phyloP scores from a whole-genome alignment of 331 rosid species.

The Saraca asoca region DNA sequence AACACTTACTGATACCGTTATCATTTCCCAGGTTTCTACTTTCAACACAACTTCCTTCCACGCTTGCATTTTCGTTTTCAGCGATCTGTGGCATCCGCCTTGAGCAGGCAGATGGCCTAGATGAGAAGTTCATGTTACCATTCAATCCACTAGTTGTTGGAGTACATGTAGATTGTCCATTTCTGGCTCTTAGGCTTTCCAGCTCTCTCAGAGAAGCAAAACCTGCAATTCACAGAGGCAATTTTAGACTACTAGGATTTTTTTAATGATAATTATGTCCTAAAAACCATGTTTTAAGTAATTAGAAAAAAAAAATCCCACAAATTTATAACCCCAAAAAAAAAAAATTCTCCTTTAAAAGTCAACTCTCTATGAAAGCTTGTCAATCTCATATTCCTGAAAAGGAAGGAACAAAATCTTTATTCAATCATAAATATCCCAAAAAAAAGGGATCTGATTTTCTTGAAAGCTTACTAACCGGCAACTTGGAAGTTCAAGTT shows the following conservation, averaged over 20 bases:
- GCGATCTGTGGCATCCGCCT: slow-evolving; percentile 59
- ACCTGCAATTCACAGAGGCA: slow-evolving; percentile 42
- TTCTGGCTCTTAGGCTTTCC: slow-evolving; percentile 40
- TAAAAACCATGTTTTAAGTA: background rate
- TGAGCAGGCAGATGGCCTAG: slow-evolving; percentile 24
- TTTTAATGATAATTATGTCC: background rate
- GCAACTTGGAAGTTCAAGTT: slow-evolving; percentile 12
- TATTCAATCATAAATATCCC: slow-evolving; percentile 23
- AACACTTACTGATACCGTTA: slow-evolving; percentile 35
- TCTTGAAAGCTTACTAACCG: background rate
- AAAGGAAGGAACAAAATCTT: background rate
- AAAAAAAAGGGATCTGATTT: slow-evolving; percentile 21
- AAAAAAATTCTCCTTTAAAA: no score
- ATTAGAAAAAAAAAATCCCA: no score
- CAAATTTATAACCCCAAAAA: no score
- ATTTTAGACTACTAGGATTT: slow-evolving; percentile 6
- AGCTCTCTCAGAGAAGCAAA: slow-evolving; percentile 39
- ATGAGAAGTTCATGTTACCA: slow-evolving; percentile 46
- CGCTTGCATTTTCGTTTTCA: slow-evolving; percentile 49
- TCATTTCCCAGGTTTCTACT: slow-evolving; percentile 39
- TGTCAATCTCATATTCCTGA: no score
- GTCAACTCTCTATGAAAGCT: no score
- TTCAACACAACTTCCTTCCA: slow-evolving; percentile 15
- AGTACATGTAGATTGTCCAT: slow-evolving; percentile 39
- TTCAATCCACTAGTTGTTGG: slow-evolving; percentile 43